phyloP scores from a whole-genome alignment of 352 stramenopile genomes.

The Globisporangium canariense region DNA sequence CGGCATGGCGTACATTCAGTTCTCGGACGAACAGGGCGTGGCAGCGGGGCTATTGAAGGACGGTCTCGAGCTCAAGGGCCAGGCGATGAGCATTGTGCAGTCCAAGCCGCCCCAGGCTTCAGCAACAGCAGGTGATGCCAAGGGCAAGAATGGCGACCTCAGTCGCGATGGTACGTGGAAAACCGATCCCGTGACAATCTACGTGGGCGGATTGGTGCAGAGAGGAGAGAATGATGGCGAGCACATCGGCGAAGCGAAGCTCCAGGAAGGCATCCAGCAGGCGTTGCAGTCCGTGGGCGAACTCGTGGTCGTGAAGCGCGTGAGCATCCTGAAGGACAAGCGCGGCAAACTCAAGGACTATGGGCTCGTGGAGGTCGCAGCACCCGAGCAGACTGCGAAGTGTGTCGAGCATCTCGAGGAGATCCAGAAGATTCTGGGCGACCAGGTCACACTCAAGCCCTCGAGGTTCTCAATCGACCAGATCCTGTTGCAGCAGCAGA shows the following conservation, averaged over 20 bases:
- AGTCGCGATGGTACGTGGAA: slow-evolving; percentile 36
- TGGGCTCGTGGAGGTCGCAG: slow-evolving; percentile 47
- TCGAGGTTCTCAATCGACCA: slow-evolving; percentile 63
- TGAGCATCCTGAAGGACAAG: slow-evolving; percentile 57
- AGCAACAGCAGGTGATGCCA: slow-evolving; percentile 1
- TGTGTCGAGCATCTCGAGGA: slow-evolving; percentile 29
- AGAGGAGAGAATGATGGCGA: slow-evolving; percentile 10
- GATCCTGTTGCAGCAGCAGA: slow-evolving; percentile 52
- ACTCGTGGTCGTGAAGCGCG: slow-evolving; percentile 36
- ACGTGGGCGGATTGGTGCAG: slow-evolving; percentile 43
- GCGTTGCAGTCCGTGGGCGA: slow-evolving; percentile 29
- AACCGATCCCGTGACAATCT: slow-evolving; percentile 49
- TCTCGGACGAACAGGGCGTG: slow-evolving; percentile 41
- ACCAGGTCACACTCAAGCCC: slow-evolving; percentile 50
- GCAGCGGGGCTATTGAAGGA: slow-evolving; percentile 20
- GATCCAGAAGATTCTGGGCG: slow-evolving; percentile 35
- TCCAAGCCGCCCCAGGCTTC: slow-evolving; percentile 35
- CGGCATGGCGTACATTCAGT: slow-evolving; percentile 77
- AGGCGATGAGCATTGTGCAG: slow-evolving; percentile 44
- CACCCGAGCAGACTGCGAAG: slow-evolving; percentile 25
- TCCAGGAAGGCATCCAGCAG: slow-evolving; percentile 38
- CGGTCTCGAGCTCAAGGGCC: slow-evolving; percentile 10
- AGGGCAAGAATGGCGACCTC: background rate
- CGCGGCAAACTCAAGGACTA: slow-evolving; percentile 65
- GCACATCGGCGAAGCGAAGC: slow-evolving; percentile 30